Evolutionary conservation across 352 stramenopile genomes (phyloP).

Genomic region (Phytopythium helicoides): DNA sequence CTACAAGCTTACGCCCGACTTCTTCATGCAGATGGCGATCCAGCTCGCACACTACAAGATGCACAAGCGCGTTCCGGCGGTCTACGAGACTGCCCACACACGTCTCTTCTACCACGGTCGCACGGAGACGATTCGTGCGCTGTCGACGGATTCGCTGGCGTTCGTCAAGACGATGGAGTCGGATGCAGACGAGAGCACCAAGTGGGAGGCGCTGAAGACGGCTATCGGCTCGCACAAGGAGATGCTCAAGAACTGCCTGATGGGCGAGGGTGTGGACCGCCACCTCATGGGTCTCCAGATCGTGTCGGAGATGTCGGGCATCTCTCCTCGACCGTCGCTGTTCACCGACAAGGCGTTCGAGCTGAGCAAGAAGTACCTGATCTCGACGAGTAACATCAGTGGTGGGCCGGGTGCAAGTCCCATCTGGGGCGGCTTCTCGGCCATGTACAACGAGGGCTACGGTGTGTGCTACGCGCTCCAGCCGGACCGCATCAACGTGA

Average conservation of each 20-base stretch:
- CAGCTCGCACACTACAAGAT: slow-evolving; percentile 97
- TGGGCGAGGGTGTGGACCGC: slow-evolving; percentile 91
- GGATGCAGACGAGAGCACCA: slow-evolving; percentile 50
- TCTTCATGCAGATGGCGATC: slow-evolving; percentile 96
- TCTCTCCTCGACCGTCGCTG: slow-evolving; percentile 84
- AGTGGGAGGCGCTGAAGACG: slow-evolving; percentile 85
- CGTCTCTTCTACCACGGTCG: slow-evolving; percentile 97
- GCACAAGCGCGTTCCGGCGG: slow-evolving; percentile 90
- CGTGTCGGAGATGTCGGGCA: slow-evolving; percentile 90
- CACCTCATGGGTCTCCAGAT: slow-evolving; percentile 97
- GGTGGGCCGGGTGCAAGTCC: slow-evolving; percentile 91
- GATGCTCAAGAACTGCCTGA: slow-evolving; percentile 84
- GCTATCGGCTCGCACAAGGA: slow-evolving; percentile 92
- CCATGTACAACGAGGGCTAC: slow-evolving; percentile 94
- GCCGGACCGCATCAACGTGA: slow-evolving; percentile 94
- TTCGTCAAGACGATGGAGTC: slow-evolving; percentile 93
- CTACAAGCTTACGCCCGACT: slow-evolving; percentile 95
- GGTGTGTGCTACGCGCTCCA: slow-evolving; percentile 96
- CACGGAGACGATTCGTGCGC: slow-evolving; percentile 90
- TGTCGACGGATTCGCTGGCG: slow-evolving; percentile 86
- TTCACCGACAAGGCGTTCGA: slow-evolving; percentile 94
- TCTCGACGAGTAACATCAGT: slow-evolving; percentile 96
- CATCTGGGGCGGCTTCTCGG: slow-evolving; percentile 97
- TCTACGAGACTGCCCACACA: slow-evolving; percentile 98
- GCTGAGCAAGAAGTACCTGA: slow-evolving; percentile 92